Evolutionary conservation across 2,329 filamentous ascomycete species (phyloP), one percentile per base, ranked within the genome.

Genomic region (Colletotrichum zoysiae): DNA sequence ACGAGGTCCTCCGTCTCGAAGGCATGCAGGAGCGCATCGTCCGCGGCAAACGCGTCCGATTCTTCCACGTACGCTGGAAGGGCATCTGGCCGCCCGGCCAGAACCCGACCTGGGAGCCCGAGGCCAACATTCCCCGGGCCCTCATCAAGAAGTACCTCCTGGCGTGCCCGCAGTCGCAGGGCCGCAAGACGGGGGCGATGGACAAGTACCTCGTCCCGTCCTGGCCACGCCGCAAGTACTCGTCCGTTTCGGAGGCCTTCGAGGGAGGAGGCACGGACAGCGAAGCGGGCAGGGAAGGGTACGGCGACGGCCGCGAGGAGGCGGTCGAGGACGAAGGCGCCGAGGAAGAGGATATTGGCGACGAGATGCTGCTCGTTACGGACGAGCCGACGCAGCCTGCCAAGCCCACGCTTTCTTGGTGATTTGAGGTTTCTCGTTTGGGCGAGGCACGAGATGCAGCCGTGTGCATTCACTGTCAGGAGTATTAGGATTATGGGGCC

Each of bases 91-190:
- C 88, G 0, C 78, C 82, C 0, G 85, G 84, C 11, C 83, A 89
- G 75, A 89, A 90, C 66, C 86, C 87, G 0, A 86, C 87, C 0
- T 90, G 88, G 88, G 88, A 90, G 75, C 88, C 87, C 0, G 84
- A 86, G 73, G 82, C 82, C 4, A 88, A 89, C 64, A 83, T 90
- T 2, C 78, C 85, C 0, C 67, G 76, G 0, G 70, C 70, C 0
- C 75, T 89, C 50, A 79, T 88, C 1, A 79, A 77, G 8, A 78
- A 78, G 2, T 90, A 85, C 68, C 73, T 83, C 6, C 70, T 78
- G 11, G 82, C 81, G 60, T 74, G 75, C 16, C 65, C 56, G 3
- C 78, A 74, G 26, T n/a, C 7, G 18, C 9, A 30, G 23, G 46
- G 9, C 7, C 46, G 26, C 79, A 35, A 78, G 71, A 72, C 74